A percentile compares a stretch with the other conserved stretches of the same genome.
Evolutionary conservation across 805 yeast species (phyloP).

Genomic region (Saccharomycopsis capsularis): DNA sequence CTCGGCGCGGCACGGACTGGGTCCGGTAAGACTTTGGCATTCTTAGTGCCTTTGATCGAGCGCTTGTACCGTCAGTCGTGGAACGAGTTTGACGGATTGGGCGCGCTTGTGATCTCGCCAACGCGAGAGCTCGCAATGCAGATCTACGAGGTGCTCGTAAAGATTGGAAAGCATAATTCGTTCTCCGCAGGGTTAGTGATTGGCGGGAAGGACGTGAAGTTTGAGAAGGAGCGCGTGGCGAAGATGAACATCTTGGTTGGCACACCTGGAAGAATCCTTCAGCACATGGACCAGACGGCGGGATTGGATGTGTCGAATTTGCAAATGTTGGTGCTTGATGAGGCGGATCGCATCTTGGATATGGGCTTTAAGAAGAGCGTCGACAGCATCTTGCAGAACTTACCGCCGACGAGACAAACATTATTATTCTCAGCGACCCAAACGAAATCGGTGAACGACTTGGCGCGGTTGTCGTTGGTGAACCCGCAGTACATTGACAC

Average conservation of each 20-base stretch:
- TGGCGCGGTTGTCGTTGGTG: constrained; percentile 70
- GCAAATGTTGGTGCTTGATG: constrained; percentile 78
- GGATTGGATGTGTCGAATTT: constrained; percentile 69
- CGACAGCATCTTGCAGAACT: constrained; percentile 69
- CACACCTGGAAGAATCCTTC: constrained; percentile 86
- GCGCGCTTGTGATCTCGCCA: constrained; percentile 85
- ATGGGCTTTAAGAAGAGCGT: constrained; percentile 86
- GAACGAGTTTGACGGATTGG: constrained; percentile 81
- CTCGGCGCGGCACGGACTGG: constrained; percentile 82
- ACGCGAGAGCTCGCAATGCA: constrained; percentile 90
- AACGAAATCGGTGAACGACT: constrained; percentile 71
- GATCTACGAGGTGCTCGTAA: constrained; percentile 79
- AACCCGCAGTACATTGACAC: constrained; percentile 56
- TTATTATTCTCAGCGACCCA: constrained; percentile 84
- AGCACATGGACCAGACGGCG: constrained; percentile 84
- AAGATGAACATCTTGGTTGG: constrained; percentile 79
- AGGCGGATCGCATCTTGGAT: constrained; percentile 87
- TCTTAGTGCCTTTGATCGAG: constrained; percentile 73
- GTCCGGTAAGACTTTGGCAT: constrained; percentile 86
- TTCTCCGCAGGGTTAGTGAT: constrained; percentile 88
- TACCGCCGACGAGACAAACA: constrained; percentile 80
- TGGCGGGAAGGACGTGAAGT: constrained; percentile 85
- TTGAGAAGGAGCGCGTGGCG: constrained; percentile 72
- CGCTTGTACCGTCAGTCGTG: constrained; percentile 61
- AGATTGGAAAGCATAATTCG: constrained; percentile 65